These are phyloP conservation scores for Cladosporium halotolerans DNA, from an alignment of 2,329 filamentous ascomycete genomes.

Conservation along the genomic window DNA sequence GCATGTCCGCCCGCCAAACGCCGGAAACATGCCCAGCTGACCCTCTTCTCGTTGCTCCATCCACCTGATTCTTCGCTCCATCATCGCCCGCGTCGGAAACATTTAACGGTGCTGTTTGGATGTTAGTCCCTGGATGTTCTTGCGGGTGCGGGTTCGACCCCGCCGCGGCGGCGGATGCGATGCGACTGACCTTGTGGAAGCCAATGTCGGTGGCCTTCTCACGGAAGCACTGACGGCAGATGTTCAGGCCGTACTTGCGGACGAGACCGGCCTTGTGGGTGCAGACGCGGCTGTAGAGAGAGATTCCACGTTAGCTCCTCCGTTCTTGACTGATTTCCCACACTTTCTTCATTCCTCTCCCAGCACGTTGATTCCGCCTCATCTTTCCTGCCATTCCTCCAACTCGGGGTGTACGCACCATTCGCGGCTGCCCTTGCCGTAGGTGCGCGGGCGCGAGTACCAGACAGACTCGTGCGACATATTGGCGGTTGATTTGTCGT, in stretches of 20 bases:
- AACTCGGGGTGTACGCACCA: conserved; percentile 60
- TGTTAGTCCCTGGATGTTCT: background rate
- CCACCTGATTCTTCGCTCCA: conserved; percentile 12
- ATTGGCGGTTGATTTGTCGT: conserved; percentile 41
- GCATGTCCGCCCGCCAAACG: conserved; percentile 11
- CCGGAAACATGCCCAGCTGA: conserved; percentile 12
- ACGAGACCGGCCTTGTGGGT: conserved; percentile 98
- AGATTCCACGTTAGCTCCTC: conserved; percentile 24
- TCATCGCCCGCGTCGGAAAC: conserved; percentile 11
- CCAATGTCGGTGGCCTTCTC: conserved; percentile 63
- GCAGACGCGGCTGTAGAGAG: conserved; percentile 63
- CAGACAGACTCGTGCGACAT: conserved; percentile 96
- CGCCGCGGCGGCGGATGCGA: background rate
- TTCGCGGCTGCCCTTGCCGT: conserved; percentile 90
- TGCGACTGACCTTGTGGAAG: conserved; percentile 54
- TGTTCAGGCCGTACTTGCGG: conserved; percentile 97
- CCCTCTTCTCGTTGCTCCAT: conserved; percentile 9
- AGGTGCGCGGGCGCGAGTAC: conserved; percentile 95
- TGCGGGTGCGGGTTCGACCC: background rate
- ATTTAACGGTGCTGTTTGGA: conserved; percentile 29
- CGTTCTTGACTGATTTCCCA: conserved; percentile 14
- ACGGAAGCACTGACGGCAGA: conserved; percentile 66
- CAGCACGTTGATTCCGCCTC: background rate
- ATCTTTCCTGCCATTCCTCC: conserved; percentile 4
- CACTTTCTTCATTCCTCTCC: conserved; percentile 4